Conservation (phyloP, 2,329 filamentous ascomycete genomes). For the Botrytis porri region DNA sequence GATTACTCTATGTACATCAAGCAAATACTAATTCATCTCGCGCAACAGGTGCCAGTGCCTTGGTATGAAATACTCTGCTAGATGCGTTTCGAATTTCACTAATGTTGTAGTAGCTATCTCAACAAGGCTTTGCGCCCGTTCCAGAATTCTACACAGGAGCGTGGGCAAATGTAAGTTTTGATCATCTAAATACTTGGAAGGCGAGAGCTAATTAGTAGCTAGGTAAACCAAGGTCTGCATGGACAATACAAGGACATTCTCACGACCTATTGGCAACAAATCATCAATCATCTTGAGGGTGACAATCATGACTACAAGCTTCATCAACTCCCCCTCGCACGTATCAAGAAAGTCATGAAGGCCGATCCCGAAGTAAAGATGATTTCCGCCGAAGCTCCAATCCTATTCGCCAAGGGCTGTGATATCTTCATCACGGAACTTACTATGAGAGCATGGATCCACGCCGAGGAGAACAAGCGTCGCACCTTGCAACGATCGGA, state of each 20-base stretch:
- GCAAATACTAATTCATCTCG: conserved; percentile 32
- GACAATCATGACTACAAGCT: conserved; percentile 98
- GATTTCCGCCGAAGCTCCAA: conserved; percentile 97
- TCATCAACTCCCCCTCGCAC: conserved; percentile 92
- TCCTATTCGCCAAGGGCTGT: conserved; percentile 96
- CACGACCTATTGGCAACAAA: conserved; percentile 99
- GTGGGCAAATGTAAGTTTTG: conserved; percentile 79
- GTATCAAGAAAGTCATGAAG: conserved; percentile 99
- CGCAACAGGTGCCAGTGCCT: conserved; percentile 60
- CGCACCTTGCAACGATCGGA: conserved; percentile 93
- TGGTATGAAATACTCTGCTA: conserved; percentile 51
- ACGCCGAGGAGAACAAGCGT: conserved; percentile 97
- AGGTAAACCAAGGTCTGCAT: conserved; percentile 93
- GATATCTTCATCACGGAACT: conserved; percentile 99
- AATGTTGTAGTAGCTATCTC: conserved; percentile 63
- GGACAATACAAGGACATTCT: conserved; percentile 95
- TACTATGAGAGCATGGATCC: conserved; percentile 99
- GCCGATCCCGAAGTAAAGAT: conserved; percentile 99
- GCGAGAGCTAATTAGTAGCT: conserved; percentile 31
- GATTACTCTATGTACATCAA: background rate
- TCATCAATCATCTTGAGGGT: conserved; percentile 89
- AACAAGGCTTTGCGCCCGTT: conserved; percentile 82
- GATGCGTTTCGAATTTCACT: conserved; percentile 25
- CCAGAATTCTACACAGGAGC: conserved; percentile 88
- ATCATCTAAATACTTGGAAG: conserved; percentile 15